Conservation (phyloP, 1,284 basidiomycete species). For the Fomitopsis palustris region DNA sequence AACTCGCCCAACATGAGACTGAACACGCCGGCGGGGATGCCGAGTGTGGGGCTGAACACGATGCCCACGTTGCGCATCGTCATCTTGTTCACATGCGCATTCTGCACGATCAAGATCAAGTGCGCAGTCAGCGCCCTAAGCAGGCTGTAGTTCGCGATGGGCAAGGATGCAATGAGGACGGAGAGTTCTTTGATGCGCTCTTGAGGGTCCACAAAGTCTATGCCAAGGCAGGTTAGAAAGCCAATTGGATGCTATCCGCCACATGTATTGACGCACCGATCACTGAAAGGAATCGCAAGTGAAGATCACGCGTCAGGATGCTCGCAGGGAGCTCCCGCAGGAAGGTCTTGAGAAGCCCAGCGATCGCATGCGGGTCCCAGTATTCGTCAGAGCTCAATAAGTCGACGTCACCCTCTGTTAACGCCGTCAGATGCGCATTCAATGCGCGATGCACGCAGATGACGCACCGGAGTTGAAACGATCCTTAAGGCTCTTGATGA, state of each 20-base stretch:
- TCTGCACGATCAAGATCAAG: slow-evolving; percentile 92
- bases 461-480: slow-evolving; percentile 82
- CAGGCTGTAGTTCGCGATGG: slow-evolving; percentile 90
- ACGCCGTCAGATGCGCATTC: slow-evolving; percentile 11
- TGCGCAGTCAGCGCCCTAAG: slow-evolving; percentile 94
- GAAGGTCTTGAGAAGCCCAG: slow-evolving; percentile 88
- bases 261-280: slow-evolving; percentile 63
- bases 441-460: slow-evolving; percentile 1
- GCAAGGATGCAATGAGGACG: slow-evolving; percentile 81
- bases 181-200: slow-evolving; percentile 89
- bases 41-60: slow-evolving; percentile 93
- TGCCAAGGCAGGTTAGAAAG: slow-evolving; percentile 6
- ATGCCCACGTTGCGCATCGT: slow-evolving; percentile 98
- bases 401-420: slow-evolving; percentile 86
- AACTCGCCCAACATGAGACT: slow-evolving; percentile 91
- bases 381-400: slow-evolving; percentile 83
- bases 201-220: slow-evolving; percentile 85
- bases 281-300: slow-evolving; percentile 84
- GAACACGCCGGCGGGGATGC: slow-evolving; percentile 93
- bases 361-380: slow-evolving; percentile 94
- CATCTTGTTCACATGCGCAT: slow-evolving; percentile 94
- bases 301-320: slow-evolving; percentile 88
- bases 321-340: slow-evolving; percentile 88
- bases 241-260: neutral
- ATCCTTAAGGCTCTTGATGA: slow-evolving; percentile 92